phyloP scores from a whole-genome alignment of 257 asterid genomes.

The Solanum chmielewskii region DNA sequence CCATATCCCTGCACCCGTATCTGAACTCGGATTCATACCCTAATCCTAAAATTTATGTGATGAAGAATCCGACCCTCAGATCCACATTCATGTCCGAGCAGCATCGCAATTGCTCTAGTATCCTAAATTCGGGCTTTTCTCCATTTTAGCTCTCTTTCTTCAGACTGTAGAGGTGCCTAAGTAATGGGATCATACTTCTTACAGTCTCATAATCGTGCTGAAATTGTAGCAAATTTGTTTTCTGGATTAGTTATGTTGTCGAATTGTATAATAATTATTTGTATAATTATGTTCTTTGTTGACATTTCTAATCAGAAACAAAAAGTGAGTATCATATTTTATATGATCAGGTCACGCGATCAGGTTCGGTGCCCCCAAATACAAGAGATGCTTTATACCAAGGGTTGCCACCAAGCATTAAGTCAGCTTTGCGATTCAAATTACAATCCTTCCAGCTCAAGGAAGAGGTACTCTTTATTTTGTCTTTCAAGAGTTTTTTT shows the following conservation, averaged over 20 bases:
- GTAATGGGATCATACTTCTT: not conserved
- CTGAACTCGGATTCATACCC: not conserved
- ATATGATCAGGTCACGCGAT: constrained; percentile 63
- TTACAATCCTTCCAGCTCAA: constrained; percentile 57
- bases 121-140: not conserved
- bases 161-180: not conserved
- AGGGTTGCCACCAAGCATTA: constrained; percentile 70
- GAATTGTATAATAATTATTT: not conserved
- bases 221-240: not conserved
- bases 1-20: not conserved
- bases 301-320: not conserved
- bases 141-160: not conserved
- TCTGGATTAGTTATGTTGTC: not conserved
- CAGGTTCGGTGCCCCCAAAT: constrained; percentile 79
- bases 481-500: not conserved
- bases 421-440: constrained; percentile 59
- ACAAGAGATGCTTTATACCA: constrained; percentile 83
- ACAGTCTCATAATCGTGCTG: not conserved
- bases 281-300: not conserved
- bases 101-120: not conserved
- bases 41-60: not conserved
- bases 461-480: constrained; percentile 52
- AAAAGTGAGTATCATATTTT: not conserved
- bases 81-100: not conserved
- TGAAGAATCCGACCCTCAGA: not conserved